Evolutionary conservation across 1,139 yeast species (phyloP).

Genomic region (Yamadazyma buinensis): DNA sequence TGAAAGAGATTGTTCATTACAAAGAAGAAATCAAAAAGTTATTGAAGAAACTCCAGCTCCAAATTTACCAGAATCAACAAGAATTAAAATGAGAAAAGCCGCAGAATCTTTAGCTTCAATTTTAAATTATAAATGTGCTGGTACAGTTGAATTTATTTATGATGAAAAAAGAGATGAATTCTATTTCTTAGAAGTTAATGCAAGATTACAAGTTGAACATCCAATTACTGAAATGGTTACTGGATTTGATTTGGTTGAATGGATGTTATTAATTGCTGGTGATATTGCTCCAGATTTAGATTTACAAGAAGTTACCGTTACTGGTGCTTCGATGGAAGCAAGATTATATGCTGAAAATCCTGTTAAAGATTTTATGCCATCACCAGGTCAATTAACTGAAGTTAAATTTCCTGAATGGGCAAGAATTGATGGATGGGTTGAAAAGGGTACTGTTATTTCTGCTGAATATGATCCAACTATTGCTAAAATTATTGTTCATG

Average conservation of each 20-base stretch:
- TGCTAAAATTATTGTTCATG: conserved; percentile 94
- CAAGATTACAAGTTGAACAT: conserved; percentile 96
- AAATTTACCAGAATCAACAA: conserved; percentile 74
- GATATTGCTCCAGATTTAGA: conserved; percentile 77
- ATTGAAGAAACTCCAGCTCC: conserved; percentile 99
- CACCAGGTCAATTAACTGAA: conserved; percentile 90
- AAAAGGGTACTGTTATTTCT: conserved; percentile 82
- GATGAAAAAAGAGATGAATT: conserved; percentile 83
- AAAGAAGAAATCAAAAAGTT: conserved; percentile 93
- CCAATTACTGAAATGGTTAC: conserved; percentile 96
- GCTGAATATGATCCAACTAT: conserved; percentile 96
- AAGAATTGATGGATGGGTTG: conserved; percentile 91
- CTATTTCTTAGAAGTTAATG: conserved; percentile 93
- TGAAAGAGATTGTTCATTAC: conserved; percentile 96
- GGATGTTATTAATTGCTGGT: conserved; percentile 94
- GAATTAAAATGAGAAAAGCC: conserved; percentile 72
- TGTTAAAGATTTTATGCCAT: conserved; percentile 88
- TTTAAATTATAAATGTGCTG: conserved; percentile 91
- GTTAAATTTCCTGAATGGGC: conserved; percentile 86
- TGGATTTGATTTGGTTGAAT: conserved; percentile 90
- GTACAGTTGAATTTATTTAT: conserved; percentile 93
- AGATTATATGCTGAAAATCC: conserved; percentile 96
- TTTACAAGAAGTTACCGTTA: conserved; percentile 47
- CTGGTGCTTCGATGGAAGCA: conserved; percentile 95
- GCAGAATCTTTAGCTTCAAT: conserved; percentile 78